Conservation (phyloP, 78 protist species). For the Planoprotostelium fungivorum region DNA sequence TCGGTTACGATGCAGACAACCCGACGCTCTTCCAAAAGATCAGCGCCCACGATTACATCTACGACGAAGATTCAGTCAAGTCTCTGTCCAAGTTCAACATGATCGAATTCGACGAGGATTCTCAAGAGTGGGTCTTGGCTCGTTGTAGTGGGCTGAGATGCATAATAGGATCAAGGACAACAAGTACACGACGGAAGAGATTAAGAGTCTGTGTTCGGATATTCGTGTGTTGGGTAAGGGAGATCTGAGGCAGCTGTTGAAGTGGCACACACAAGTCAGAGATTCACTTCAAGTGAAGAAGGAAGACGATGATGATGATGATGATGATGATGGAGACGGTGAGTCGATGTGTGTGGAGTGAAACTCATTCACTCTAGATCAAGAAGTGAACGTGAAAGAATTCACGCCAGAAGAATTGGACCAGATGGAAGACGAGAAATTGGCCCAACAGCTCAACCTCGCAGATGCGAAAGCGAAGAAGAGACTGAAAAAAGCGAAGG, state of each 20-base stretch:
- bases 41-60: conserved; percentile 44
- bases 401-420: conserved; percentile 25
- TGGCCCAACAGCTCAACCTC: not conserved
- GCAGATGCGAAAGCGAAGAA: conserved; percentile 23
- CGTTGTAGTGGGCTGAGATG: not conserved
- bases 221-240: conserved; percentile 72
- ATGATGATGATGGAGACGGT: conserved; percentile 12
- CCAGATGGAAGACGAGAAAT: not conserved
- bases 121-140: not conserved
- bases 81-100: conserved; percentile 23
- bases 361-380: not conserved
- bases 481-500: conserved; percentile 25
- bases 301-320: not conserved
- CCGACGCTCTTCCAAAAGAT: not conserved
- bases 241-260: conserved; percentile 70
- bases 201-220: conserved; percentile 59
- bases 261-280: conserved; percentile 65
- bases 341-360: too few relatives aligned
- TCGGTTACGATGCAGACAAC: conserved; percentile 66
- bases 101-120: conserved; percentile 55
- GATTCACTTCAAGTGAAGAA: conserved; percentile 8
- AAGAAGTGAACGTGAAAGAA: not conserved
- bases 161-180: conserved; percentile 20
- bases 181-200: conserved; percentile 73
- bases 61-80: conserved; percentile 28